Base-by-base conservation (phyloP, 108 stramenopile species). In the Nitzschia sp. region DNA sequence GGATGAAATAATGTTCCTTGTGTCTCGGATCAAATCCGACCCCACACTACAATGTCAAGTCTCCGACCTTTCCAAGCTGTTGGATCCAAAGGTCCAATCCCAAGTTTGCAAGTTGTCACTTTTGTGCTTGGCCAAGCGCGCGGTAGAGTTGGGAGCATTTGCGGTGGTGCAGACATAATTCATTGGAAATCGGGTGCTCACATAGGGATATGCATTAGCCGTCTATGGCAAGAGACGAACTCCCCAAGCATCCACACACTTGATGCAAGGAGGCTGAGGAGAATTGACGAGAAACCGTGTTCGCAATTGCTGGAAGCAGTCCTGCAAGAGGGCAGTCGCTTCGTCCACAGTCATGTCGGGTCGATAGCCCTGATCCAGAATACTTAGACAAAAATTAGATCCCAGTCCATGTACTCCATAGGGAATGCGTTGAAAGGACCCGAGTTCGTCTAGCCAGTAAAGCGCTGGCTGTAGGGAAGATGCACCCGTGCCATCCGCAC, bases 361-460 rank as follows among this genome's bases (percentile, higher is more conserved):
- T 24, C 68, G 56, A 66, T 86, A 91, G 37, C 76, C 67, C 62
- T 82, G 87, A 74, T 91, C 90, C 40, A 91, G 52, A 26, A 91
- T 78, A 25, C 82, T 81, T 51, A 86, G 58, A 41, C 69, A 70
- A 76, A 91, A 91, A 61, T 88, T 86, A 8, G 87, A 71, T 10
- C 83, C 90, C 10, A 69, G 63, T 5, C 90, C 90, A 72, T 91
- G 90, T 7, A 84, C 82, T 9, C 84, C 90, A 73, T 91, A 91
- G 37, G 64, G 76, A 22, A 91, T 57, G 41, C 50, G 57, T 63
- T 88, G 90, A 39, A 83, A 70, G 10, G 90, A 86, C 12, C 90
- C 90, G 58, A 87, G 87, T 58, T 88, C 82, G 64, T 91, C 90
- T 11, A 91, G 63, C 90, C 90, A 88, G 67, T 80, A 88, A 25